These are phyloP conservation scores for Aureobasidium musti DNA, from an alignment of 2,329 filamentous ascomycete genomes.

Conservation along the genomic window DNA sequence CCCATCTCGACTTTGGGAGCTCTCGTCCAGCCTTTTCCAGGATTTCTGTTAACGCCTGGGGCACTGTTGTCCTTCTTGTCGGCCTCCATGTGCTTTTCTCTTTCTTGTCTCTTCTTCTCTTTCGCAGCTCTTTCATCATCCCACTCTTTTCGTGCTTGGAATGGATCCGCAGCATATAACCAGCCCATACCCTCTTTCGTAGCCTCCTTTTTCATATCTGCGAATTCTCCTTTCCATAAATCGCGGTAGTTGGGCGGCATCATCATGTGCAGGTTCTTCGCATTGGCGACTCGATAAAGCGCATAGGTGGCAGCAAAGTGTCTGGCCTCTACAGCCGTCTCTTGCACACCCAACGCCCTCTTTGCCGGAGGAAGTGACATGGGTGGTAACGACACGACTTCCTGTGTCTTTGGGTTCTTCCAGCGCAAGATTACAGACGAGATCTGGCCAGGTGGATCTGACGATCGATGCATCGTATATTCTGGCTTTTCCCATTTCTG, in stretches of 20 bases:
- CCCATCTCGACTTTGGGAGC: constrained; percentile 95
- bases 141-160: constrained; percentile 74
- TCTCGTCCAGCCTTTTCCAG: constrained; percentile 70
- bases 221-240: constrained; percentile 87
- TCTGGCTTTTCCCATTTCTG: constrained; percentile 94
- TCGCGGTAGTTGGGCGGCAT: constrained; percentile 86
- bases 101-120: constrained; percentile 77
- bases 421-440: constrained; percentile 77
- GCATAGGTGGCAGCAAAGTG: constrained; percentile 93
- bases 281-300: constrained; percentile 87
- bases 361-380: constrained; percentile 77
- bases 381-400: constrained; percentile 71
- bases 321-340: constrained; percentile 83
- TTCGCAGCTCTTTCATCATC: constrained; percentile 74
- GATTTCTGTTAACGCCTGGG: constrained; percentile 38
- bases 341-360: constrained; percentile 67
- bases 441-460: constrained; percentile 47
- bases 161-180: constrained; percentile 96
- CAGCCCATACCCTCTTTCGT: constrained; percentile 74
- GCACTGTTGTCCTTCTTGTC: constrained; percentile 59
- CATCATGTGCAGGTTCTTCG: constrained; percentile 94
- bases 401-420: constrained; percentile 78
- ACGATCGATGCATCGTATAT: constrained; percentile 65
- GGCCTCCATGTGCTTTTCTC: constrained; percentile 56
- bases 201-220: constrained; percentile 77